phyloP scores from a whole-genome alignment of 2,329 filamentous ascomycete genomes.

The Mycosphaerella sp. region DNA sequence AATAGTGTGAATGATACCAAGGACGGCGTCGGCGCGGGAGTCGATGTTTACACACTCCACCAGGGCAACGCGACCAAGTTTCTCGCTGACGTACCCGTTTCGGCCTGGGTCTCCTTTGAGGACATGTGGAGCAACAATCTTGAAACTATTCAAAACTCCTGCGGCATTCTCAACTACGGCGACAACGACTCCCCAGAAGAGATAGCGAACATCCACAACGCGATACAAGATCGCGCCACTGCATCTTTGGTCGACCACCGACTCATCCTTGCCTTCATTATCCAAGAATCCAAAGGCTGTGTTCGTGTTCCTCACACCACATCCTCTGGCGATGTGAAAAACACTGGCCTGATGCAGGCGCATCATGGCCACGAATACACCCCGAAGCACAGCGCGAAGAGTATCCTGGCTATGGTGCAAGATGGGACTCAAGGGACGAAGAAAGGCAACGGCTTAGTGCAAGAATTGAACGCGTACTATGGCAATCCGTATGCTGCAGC shows the following conservation, averaged over 20 bases:
- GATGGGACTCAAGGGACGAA: slow-evolving; percentile 17
- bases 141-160: slow-evolving; percentile 30
- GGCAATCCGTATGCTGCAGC: slow-evolving; percentile 34
- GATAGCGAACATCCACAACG: slow-evolving; percentile 17
- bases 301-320: slow-evolving; percentile 11
- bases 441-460: slow-evolving; percentile 14
- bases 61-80: slow-evolving; percentile 23
- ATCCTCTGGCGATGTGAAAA: slow-evolving; percentile 12
- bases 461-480: slow-evolving; percentile 13
- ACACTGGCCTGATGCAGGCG: slow-evolving; percentile 17
- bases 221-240: slow-evolving; percentile 18
- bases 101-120: slow-evolving; percentile 26
- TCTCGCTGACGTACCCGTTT: slow-evolving; percentile 6
- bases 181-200: slow-evolving; percentile 26
- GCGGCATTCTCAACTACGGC: slow-evolving; percentile 30
- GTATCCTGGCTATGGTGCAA: slow-evolving; percentile 16
- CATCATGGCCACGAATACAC: slow-evolving; percentile 25
- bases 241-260: slow-evolving; percentile 17
- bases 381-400: slow-evolving; percentile 23
- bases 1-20: slow-evolving; percentile 24
- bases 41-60: slow-evolving; percentile 31
- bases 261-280: slow-evolving; percentile 13
- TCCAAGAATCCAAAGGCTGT: slow-evolving; percentile 18
- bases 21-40: slow-evolving; percentile 23
- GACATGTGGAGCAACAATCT: slow-evolving; percentile 35